Percentiles rank a stretch among this genome's conserved stretches.
Conservation (phyloP, 495 filamentous ascomycete species). For the Hyaloscypha hepaticicola region DNA sequence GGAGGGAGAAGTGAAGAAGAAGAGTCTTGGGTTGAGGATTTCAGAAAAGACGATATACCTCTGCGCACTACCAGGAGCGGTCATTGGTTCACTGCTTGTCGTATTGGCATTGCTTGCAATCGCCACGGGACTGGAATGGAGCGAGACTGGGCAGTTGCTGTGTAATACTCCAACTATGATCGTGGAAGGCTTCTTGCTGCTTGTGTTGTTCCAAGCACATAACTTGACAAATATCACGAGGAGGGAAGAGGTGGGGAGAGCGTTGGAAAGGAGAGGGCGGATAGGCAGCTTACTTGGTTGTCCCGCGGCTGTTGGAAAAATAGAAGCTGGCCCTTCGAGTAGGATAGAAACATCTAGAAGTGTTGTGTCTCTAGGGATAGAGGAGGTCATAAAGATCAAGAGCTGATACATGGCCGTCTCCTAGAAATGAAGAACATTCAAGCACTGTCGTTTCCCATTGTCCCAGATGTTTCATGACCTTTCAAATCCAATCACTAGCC, state of each 20-base stretch:
- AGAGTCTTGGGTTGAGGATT: neutral
- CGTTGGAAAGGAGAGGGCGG: neutral
- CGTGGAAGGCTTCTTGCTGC: slow-evolving; percentile 41
- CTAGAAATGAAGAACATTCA: too few relatives aligned
- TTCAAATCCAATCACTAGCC: too few relatives aligned
- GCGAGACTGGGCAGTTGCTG: slow-evolving; percentile 37
- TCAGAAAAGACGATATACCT: neutral
- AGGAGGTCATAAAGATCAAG: neutral
- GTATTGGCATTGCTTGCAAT: slow-evolving; percentile 33
- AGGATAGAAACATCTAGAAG: neutral
- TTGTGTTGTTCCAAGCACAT: slow-evolving; percentile 40
- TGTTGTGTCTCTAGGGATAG: neutral
- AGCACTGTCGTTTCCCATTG: too few relatives aligned
- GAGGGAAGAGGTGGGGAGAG: slow-evolving; percentile 17
- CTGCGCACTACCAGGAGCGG: neutral
- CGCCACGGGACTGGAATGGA: slow-evolving; percentile 39
- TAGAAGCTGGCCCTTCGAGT: neutral
- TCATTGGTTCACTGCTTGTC: slow-evolving; percentile 19
- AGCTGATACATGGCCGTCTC: too few relatives aligned
- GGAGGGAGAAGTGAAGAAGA: neutral
- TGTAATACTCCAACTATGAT: slow-evolving; percentile 42
- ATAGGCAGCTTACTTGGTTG: neutral
- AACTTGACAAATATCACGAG: slow-evolving; percentile 32
- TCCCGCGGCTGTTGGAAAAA: neutral
- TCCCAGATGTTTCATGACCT: too few relatives aligned